Evolutionary conservation across 2,329 filamentous ascomycete species (phyloP).

Genomic region (Mollisiaceae sp.): DNA sequence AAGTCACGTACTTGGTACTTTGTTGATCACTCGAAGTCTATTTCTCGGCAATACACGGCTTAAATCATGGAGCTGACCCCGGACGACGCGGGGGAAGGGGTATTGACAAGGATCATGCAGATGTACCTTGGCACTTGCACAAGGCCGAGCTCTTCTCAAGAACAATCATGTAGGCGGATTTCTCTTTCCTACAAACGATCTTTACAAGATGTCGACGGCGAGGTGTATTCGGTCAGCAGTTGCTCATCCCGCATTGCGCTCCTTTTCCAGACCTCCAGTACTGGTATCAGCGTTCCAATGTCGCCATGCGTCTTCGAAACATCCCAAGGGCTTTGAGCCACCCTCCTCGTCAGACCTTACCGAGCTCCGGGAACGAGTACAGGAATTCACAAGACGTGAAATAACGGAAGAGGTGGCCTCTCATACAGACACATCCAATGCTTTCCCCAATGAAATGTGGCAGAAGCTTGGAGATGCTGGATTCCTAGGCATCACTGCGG

Average conservation of each 20-base stretch:
- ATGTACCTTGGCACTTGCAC: constrained; percentile 12
- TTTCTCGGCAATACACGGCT: constrained; percentile 25
- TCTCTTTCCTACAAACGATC: neutral
- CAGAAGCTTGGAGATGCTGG: constrained; percentile 89
- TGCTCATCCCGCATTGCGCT: constrained; percentile 36
- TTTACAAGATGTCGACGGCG: constrained; percentile 36
- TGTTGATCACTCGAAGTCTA: constrained; percentile 8
- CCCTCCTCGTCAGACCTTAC: constrained; percentile 55
- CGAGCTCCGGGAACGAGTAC: constrained; percentile 58
- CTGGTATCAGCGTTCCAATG: constrained; percentile 43
- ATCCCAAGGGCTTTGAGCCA: constrained; percentile 66
- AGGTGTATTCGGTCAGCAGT: constrained; percentile 34
- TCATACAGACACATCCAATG: constrained; percentile 82
- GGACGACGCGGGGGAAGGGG: constrained; percentile 16
- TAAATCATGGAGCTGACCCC: constrained; percentile 8
- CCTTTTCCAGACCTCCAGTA: constrained; percentile 25
- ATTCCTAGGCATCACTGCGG: constrained; percentile 89
- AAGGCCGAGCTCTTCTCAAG: constrained; percentile 11
- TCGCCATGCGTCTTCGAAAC: constrained; percentile 68
- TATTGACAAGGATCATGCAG: neutral
- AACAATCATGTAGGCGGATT: constrained; percentile 22
- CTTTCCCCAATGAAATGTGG: constrained; percentile 93
- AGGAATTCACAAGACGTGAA: constrained; percentile 86
- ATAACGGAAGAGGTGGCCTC: constrained; percentile 84
- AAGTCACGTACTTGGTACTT: constrained; percentile 9